phyloP scores from a whole-genome alignment of 495 filamentous ascomycete species.

The Penicillium atrosanguineum region DNA sequence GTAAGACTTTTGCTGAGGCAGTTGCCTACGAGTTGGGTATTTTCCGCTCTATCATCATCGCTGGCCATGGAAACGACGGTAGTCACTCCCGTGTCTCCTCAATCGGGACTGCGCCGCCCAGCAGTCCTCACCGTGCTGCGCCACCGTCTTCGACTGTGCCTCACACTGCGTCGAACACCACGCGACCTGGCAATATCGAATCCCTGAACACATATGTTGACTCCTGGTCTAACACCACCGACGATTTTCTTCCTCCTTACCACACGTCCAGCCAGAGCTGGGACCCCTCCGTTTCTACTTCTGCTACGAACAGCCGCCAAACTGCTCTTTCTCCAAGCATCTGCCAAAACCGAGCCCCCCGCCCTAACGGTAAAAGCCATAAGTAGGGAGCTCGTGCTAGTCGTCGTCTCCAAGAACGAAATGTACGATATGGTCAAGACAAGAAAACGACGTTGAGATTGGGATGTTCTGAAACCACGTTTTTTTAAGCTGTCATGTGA shows the following conservation, averaged over 20 bases:
- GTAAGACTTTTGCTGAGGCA: background rate
- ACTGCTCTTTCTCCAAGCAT: background rate
- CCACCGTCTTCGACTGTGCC: background rate
- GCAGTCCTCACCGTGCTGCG: background rate
- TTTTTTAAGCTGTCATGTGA: no score
- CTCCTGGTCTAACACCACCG: background rate
- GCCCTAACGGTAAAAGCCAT: background rate
- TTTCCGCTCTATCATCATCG: constrained; percentile 4
- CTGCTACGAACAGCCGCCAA: no score
- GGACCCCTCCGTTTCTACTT: background rate
- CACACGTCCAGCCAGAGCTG: background rate
- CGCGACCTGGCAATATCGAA: background rate
- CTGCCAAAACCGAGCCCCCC: background rate
- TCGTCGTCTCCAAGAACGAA: background rate
- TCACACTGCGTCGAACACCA: background rate
- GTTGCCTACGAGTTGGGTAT: constrained; percentile 6
- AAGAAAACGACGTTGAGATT: background rate
- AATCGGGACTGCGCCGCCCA: background rate
- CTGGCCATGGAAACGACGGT: background rate
- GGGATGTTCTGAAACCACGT: background rate
- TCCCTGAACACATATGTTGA: background rate
- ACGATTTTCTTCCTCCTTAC: background rate
- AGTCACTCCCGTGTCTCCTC: background rate
- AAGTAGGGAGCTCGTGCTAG: background rate
- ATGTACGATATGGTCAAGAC: background rate